Conservation (phyloP, 352 stramenopile species). For the Thalassiosira pacifica region DNA sequence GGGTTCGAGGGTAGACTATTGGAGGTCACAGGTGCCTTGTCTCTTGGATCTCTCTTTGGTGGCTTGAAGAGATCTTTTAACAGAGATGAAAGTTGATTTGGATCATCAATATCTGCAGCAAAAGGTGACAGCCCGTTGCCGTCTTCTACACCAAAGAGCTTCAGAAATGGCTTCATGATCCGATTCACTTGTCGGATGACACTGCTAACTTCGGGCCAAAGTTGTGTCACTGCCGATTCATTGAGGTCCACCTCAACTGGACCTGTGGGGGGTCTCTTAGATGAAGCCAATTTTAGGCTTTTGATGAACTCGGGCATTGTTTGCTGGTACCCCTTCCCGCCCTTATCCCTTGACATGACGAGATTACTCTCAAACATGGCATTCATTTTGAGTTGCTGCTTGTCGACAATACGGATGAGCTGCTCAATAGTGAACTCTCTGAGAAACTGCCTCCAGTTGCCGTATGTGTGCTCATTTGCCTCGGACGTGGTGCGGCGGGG, state of each 20-base stretch:
- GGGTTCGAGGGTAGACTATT: not conserved
- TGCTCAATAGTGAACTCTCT: slow-evolving; percentile 31
- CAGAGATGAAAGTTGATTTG: not conserved
- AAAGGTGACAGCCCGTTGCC: slow-evolving; percentile 38
- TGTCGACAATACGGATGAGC: slow-evolving; percentile 14
- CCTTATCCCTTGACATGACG: not conserved
- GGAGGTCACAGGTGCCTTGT: not conserved
- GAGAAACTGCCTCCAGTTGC: not conserved
- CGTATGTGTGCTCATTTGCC: slow-evolving; percentile 17
- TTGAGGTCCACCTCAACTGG: slow-evolving; percentile 12
- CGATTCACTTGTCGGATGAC: slow-evolving; percentile 12
- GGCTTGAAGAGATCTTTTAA: slow-evolving; percentile 21
- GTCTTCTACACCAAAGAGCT: slow-evolving; percentile 29
- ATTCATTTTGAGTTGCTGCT: not conserved
- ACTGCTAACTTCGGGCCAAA: slow-evolving; percentile 18
- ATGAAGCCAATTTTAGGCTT: slow-evolving; percentile 5
- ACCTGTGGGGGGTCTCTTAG: not conserved
- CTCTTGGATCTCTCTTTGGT: slow-evolving; percentile 15
- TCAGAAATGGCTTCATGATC: slow-evolving; percentile 17
- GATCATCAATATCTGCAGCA: slow-evolving; percentile 5
- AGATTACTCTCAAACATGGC: slow-evolving; percentile 23
- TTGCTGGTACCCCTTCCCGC: slow-evolving; percentile 10
- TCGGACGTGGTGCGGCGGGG: slow-evolving; percentile 1
- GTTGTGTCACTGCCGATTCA: slow-evolving; percentile 5
- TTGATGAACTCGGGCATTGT: slow-evolving; percentile 27